phyloP scores from a whole-genome alignment of 1,139 yeast species.

The Yamadazyma songkhlaensis region DNA sequence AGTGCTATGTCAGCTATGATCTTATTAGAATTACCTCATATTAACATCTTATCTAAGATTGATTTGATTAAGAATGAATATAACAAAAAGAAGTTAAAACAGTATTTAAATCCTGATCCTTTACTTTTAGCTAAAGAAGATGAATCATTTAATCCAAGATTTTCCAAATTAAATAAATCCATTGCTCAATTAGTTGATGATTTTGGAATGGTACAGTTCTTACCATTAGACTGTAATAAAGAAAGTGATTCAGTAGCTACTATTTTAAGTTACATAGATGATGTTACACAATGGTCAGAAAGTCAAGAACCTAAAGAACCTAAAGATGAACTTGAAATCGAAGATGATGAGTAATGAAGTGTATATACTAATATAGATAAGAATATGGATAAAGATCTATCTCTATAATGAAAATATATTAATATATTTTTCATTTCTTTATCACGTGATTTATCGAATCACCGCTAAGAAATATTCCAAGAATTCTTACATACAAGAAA shows the following conservation, averaged over 20 bases:
- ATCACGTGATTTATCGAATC: no score
- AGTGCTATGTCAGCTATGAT: constrained; percentile 99
- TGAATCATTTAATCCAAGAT: constrained; percentile 61
- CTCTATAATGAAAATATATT: no score
- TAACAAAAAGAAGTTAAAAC: constrained; percentile 71
- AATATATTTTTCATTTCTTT: no score
- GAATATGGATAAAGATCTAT: not conserved
- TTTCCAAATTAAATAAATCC: constrained; percentile 67
- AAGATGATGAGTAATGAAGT: constrained; percentile 26
- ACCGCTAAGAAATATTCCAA: not conserved
- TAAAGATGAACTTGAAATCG: constrained; percentile 65
- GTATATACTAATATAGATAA: constrained; percentile 1
- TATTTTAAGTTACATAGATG: constrained; percentile 89
- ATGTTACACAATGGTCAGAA: constrained; percentile 97
- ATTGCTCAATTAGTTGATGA: constrained; percentile 92
- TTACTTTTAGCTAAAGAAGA: constrained; percentile 47
- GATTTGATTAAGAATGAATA: constrained; percentile 80
- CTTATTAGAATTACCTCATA: constrained; percentile 88
- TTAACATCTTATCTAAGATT: constrained; percentile 79
- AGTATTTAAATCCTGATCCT: constrained; percentile 91
- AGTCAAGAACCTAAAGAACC: constrained; percentile 97
- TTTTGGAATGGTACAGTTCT: constrained; percentile 96
- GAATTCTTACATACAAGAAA: not conserved
- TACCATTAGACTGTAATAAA: constrained; percentile 83
- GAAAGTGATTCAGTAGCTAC: constrained; percentile 75